Evolutionary conservation across 768 basidiomycete genomes (phyloP).

Genomic region (Pholiota microspora): DNA sequence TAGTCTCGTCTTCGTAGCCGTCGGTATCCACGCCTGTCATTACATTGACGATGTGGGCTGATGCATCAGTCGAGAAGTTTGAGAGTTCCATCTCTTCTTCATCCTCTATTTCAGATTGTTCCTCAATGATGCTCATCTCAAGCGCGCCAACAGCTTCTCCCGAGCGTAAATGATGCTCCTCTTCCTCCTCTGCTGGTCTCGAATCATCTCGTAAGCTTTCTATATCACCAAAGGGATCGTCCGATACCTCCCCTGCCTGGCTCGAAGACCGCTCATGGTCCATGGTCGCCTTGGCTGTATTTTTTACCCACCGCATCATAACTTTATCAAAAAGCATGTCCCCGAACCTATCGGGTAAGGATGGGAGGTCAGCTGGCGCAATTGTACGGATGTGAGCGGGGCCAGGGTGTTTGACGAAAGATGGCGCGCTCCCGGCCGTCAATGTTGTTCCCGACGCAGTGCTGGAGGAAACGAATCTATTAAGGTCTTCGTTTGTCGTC

Average conservation of each 20-base stretch:
- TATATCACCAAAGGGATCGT: slow-evolving; percentile 91
- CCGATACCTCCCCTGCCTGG: slow-evolving; percentile 52
- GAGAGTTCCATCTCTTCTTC: slow-evolving; percentile 67
- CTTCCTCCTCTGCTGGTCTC: slow-evolving; percentile 27
- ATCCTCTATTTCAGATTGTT: slow-evolving; percentile 50
- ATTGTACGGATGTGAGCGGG: slow-evolving; percentile 80
- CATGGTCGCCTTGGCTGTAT: slow-evolving; percentile 34
- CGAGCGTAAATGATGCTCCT: slow-evolving; percentile 3
- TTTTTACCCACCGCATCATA: slow-evolving; percentile 85
- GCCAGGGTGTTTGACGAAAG: slow-evolving; percentile 83
- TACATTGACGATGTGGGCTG: slow-evolving; percentile 48
- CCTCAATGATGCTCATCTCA: slow-evolving; percentile 51
- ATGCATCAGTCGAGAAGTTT: slow-evolving; percentile 73
- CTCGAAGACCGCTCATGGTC: slow-evolving; percentile 26
- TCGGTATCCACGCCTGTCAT: slow-evolving; percentile 48
- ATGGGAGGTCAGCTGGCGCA: slow-evolving; percentile 73
- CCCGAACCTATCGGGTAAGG: slow-evolving; percentile 76
- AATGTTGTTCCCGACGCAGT: slow-evolving; percentile 77
- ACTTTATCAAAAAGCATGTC: slow-evolving; percentile 86
- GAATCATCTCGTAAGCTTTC: slow-evolving; percentile 79
- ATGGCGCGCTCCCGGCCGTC: slow-evolving; percentile 69
- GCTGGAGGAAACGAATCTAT: slow-evolving; percentile 88
- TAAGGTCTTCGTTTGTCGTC: slow-evolving; percentile 67
- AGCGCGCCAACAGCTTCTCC: slow-evolving; percentile 15
- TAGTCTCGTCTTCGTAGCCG: slow-evolving; percentile 40